These are phyloP conservation scores for Pelargonium citronellum DNA, from an alignment of 441 rosid genomes.

Conservation along the genomic window DNA sequence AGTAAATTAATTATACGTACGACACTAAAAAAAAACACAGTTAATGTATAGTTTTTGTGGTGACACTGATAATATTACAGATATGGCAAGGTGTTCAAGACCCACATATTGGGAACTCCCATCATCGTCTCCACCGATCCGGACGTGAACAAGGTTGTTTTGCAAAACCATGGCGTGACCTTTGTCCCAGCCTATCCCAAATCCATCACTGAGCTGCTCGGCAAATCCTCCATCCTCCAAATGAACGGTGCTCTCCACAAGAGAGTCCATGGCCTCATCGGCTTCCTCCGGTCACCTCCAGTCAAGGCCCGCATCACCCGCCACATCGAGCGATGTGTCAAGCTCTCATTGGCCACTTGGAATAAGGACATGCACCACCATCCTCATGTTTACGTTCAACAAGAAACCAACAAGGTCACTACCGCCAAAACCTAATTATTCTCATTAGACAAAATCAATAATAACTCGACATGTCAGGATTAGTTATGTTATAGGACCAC, in stretches of 20 bases:
- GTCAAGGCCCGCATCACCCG: conserved; percentile 44
- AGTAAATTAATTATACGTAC: background rate
- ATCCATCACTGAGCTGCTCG: conserved; percentile 50
- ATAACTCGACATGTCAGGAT: conserved; percentile 5
- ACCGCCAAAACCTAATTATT: background rate
- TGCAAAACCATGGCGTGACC: conserved; percentile 56
- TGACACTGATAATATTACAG: conserved; percentile 24
- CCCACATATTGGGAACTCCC: conserved; percentile 68
- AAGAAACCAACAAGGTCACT: conserved; percentile 49
- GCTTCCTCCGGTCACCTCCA: conserved; percentile 57
- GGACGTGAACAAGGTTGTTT: conserved; percentile 61
- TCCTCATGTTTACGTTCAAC: conserved; percentile 38
- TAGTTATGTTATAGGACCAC: conserved; percentile 4
- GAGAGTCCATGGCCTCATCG: conserved; percentile 53
- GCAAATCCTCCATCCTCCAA: conserved; percentile 57
- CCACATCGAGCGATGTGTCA: conserved; percentile 42
- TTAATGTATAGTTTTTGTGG: background rate
- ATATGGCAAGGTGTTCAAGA: conserved; percentile 62
- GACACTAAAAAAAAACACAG: background rate
- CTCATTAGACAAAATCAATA: background rate
- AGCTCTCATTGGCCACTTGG: conserved; percentile 44
- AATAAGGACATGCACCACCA: conserved; percentile 23
- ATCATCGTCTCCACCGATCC: conserved; percentile 70
- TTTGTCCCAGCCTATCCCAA: conserved; percentile 69
- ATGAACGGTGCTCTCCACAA: conserved; percentile 56